Evolutionary conservation across 2,329 filamentous ascomycete genomes (phyloP).

Genomic region (Fusarium dimerum): DNA sequence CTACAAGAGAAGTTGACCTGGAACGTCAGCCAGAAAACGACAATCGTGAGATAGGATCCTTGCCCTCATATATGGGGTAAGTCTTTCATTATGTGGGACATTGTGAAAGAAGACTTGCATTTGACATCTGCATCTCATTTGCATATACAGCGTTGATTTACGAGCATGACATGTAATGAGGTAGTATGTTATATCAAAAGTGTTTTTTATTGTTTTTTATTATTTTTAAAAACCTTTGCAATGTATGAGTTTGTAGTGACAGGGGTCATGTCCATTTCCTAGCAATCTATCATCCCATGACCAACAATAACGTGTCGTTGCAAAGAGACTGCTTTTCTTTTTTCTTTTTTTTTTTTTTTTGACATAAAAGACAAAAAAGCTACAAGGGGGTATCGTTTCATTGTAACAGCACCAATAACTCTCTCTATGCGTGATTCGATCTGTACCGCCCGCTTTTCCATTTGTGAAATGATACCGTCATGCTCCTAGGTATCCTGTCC

Average conservation of each 20-base stretch:
- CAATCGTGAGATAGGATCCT: too few relatives aligned
- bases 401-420: not conserved
- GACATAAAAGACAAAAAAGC: not conserved
- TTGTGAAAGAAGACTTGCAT: not conserved
- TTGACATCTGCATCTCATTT: not conserved
- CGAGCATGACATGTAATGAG: not conserved
- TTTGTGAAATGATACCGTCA: not conserved
- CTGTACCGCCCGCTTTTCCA: not conserved
- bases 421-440: too few relatives aligned
- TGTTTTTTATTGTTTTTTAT: too few relatives aligned
- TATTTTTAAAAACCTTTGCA: too few relatives aligned
- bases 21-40: not conserved
- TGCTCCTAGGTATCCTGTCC: not conserved
- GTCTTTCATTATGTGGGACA: not conserved
- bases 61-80: too few relatives aligned
- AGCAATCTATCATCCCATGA: too few relatives aligned
- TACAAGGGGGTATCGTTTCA: not conserved
- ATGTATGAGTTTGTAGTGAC: too few relatives aligned
- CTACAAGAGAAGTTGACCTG: not conserved
- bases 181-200: not conserved
- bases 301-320: not conserved
- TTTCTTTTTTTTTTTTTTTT: too few relatives aligned
- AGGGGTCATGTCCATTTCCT: too few relatives aligned
- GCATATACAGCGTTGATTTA: not conserved
- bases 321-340: not conserved